These are phyloP conservation scores for Carex parvula DNA, from an alignment of 176 grass and related monocot species.

Conservation along the genomic window DNA sequence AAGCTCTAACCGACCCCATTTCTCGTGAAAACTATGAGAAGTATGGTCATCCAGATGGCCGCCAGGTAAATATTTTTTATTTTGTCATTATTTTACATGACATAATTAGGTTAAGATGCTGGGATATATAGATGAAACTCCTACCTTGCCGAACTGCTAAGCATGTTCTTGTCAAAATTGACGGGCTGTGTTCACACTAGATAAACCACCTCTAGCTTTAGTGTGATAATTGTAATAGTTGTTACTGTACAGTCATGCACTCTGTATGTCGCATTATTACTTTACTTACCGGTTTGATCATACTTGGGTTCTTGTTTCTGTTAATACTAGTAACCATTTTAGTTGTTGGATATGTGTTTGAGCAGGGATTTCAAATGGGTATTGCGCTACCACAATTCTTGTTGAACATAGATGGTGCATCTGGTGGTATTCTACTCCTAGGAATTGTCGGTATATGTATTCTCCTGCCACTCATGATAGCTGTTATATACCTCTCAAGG, in stretches of 20 bases:
- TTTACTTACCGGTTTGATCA: background rate
- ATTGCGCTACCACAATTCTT: conserved; percentile 95
- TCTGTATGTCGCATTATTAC: background rate
- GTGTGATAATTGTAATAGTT: background rate
- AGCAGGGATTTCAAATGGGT: conserved; percentile 94
- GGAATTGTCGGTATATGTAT: conserved; percentile 96
- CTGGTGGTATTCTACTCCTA: conserved; percentile 87
- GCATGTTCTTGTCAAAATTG: background rate
- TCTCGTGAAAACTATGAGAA: conserved; percentile 99
- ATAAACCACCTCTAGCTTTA: background rate
- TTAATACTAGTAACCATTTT: background rate
- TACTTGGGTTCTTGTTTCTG: background rate
- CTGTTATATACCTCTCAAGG: conserved; percentile 99
- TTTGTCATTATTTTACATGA: conserved; percentile 16
- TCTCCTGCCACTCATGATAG: conserved; percentile 88
- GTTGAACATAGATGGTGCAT: conserved; percentile 90
- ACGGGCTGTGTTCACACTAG: background rate
- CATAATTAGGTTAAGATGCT: conserved; percentile 11
- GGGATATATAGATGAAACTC: conserved; percentile 12
- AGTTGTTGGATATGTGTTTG: background rate
- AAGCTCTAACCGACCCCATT: conserved; percentile 85
- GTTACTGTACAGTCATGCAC: background rate
- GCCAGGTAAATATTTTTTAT: conserved; percentile 61
- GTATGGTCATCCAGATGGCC: conserved; percentile 97
- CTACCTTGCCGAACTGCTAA: background rate